Conservation (phyloP, 164 flowering plant species). For the Vitis vinifera region DNA sequence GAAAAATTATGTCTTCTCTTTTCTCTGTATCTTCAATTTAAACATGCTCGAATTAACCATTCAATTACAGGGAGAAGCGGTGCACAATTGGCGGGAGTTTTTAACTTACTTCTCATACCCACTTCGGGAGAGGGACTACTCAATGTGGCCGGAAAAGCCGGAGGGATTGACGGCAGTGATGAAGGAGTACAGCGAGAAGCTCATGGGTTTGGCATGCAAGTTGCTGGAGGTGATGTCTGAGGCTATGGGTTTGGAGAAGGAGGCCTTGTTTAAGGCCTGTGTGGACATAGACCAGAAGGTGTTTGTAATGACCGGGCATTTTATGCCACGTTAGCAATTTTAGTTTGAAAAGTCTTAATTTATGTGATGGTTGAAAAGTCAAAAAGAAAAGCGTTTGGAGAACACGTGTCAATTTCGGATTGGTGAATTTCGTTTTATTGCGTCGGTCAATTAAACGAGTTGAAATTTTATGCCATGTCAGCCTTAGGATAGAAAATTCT, state of each 20-base stretch:
- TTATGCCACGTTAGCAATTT: too few species aligned
- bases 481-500: too few species aligned
- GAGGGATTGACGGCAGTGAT: slow-evolving; percentile 64
- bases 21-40: neutral
- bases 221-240: slow-evolving; percentile 73
- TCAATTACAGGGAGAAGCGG: slow-evolving; percentile 67
- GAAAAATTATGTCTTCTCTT: too few species aligned
- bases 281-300: slow-evolving; percentile 89
- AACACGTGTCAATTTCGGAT: too few species aligned
- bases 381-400: too few species aligned
- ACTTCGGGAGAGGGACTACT: slow-evolving; percentile 55
- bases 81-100: slow-evolving; percentile 80
- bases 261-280: slow-evolving; percentile 77
- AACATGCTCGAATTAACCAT: neutral
- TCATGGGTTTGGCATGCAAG: slow-evolving; percentile 79
- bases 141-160: slow-evolving; percentile 89
- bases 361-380: too few species aligned
- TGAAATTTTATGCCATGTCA: too few species aligned
- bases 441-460: too few species aligned
- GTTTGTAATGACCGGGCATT: too few species aligned
- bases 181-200: slow-evolving; percentile 59
- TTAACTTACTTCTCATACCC: slow-evolving; percentile 89
- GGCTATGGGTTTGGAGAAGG: slow-evolving; percentile 77
- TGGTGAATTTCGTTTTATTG: too few species aligned
- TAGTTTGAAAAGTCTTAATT: too few species aligned